A percentile compares a stretch with the other conserved stretches of the same genome.
Conservation (phyloP, 805 yeast genomes). For the Jamesozyma rosinii region DNA sequence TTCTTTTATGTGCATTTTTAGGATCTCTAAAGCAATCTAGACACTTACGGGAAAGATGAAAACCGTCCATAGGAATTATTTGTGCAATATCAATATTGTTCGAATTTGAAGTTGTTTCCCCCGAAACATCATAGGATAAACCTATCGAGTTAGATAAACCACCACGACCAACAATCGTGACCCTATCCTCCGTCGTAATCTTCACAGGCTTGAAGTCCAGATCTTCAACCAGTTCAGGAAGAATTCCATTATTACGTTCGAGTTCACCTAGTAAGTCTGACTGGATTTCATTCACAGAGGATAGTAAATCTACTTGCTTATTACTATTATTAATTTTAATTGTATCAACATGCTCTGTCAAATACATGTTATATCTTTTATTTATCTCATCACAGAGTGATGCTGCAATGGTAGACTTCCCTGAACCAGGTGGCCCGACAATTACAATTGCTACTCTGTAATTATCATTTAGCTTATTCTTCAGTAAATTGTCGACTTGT, state of each 20-base stretch:
- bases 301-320: conserved; percentile 5
- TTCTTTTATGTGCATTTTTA: conserved; percentile 44
- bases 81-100: conserved; percentile 29
- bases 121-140: conserved; percentile 1
- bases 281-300: conserved; percentile 3
- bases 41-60: conserved; percentile 48
- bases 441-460: conserved; percentile 49
- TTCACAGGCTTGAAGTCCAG: conserved; percentile 16
- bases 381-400: conserved; percentile 38
- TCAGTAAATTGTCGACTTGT: conserved; percentile 25
- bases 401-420: conserved; percentile 62
- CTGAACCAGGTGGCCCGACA: conserved; percentile 80
- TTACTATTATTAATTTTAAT: neutral
- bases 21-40: conserved; percentile 47
- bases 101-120: neutral
- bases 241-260: conserved; percentile 10
- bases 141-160: conserved; percentile 24
- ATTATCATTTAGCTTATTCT: conserved; percentile 15
- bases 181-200: conserved; percentile 3
- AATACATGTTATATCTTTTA: conserved; percentile 13
- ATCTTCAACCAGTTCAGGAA: conserved; percentile 19
- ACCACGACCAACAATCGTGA: conserved; percentile 24
- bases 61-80: conserved; percentile 67
- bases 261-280: conserved; percentile 9
- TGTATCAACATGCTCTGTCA: conserved; percentile 1